Base-by-base conservation (phyloP, 805 yeast species). In the Cyberlindnera japonica region DNA sequence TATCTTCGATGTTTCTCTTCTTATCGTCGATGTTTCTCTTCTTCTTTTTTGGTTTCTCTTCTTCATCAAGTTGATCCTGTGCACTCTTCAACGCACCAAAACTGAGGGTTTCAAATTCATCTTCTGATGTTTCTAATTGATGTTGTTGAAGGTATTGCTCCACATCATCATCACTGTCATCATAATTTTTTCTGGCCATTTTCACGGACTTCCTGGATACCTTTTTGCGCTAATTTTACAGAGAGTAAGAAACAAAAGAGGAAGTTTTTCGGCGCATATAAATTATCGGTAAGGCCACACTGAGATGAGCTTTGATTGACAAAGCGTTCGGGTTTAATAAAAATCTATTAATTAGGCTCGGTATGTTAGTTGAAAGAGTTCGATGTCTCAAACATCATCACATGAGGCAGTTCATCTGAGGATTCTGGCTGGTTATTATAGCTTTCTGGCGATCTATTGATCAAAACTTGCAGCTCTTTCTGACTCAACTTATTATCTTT, bases 21-120 rank as follows among this genome's bases (percentile, higher is more conserved):
- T 32, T 28, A n/a, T n/a, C n/a, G n/a, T n/a, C n/a, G n/a, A n/a
- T n/a, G n/a, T n/a, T 22, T 22, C 26, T 36, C 38, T 16, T 12
- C 32, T 43, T 43, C 26, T 29, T 37, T 17, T 16, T 11, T 2
- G 34, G 24, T 26, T 37, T 41, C 24, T 27, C 49, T 27, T 43
- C 44, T 35, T 48, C 42, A 30, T 58, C 57, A 30, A 52, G 21
- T 50, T 75, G 66, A 35, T 63, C 69, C 51, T 80, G 84, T 4
- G 87, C 86, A 7, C 70, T 60, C 53, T 74, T 77, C 44, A 82
- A 61, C 5, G 84, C 73, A 2, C 82, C 86, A 65, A 82, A 81
- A 7, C 87, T 79, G n/a, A 80, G 48, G 5, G 74, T 67, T 9
- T 66, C 63, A 42, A 75, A 45, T 39, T 75, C 84, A 16, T 57